Evolutionary conservation across 1,284 basidiomycete genomes (phyloP).

Genomic region (Naganishia sp.): DNA sequence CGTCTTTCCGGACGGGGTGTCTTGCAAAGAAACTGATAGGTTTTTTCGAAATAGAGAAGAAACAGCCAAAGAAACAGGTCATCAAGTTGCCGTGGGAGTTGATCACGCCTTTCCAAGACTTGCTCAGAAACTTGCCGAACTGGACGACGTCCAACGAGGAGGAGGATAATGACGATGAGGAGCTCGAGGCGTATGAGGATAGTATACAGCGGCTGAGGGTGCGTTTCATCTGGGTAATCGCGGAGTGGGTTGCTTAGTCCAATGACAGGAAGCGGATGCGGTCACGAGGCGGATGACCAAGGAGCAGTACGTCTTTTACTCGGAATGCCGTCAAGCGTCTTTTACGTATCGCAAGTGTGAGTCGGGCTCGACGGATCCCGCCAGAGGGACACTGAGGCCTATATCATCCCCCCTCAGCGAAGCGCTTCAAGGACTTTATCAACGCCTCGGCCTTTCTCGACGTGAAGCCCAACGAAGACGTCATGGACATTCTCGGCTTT

Average conservation of each 20-base stretch:
- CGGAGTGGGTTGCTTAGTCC: neutral
- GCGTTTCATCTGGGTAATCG: slow-evolving; percentile 32
- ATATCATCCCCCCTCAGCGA: slow-evolving; percentile 67
- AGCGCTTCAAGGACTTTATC: slow-evolving; percentile 93
- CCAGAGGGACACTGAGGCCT: slow-evolving; percentile 47
- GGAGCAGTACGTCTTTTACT: slow-evolving; percentile 96
- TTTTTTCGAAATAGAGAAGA: slow-evolving; percentile 61
- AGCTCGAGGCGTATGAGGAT: slow-evolving; percentile 92
- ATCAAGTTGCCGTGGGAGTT: slow-evolving; percentile 98
- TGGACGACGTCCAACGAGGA: slow-evolving; percentile 59
- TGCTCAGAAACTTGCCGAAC: slow-evolving; percentile 59
- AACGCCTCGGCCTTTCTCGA: slow-evolving; percentile 87
- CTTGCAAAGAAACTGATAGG: neutral
- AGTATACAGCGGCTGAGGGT: slow-evolving; percentile 82
- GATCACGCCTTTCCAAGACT: slow-evolving; percentile 83
- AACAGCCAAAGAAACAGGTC: slow-evolving; percentile 76
- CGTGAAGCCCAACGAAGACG: slow-evolving; percentile 89
- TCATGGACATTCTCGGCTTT: slow-evolving; percentile 94
- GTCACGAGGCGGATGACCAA: slow-evolving; percentile 93
- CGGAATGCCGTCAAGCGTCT: slow-evolving; percentile 93
- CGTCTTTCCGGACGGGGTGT: slow-evolving; percentile 7
- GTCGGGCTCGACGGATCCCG: slow-evolving; percentile 32
- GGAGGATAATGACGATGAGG: slow-evolving; percentile 92
- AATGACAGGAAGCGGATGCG: slow-evolving; percentile 82
- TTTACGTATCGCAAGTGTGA: slow-evolving; percentile 94